Evolutionary conservation across 164 flowering plant species (phyloP), one percentile per base, ranked within the genome.

Genomic region (Sedum album): DNA sequence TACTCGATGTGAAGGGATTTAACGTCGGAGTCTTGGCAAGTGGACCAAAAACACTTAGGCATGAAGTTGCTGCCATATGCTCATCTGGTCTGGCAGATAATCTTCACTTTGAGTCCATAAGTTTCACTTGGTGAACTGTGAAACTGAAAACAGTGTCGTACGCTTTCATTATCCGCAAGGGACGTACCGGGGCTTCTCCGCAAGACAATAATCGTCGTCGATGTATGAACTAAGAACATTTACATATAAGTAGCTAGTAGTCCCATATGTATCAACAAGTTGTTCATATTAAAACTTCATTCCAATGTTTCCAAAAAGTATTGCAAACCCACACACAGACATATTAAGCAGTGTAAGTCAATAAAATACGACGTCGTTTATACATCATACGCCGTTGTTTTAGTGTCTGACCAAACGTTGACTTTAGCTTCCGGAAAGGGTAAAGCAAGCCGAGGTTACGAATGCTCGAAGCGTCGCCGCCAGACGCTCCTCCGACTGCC

Each of bases 61-160:
- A 73, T 35, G 79, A 79, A 28, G 82, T 79, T 23, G 82, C 82
- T 25, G 67, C 11, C 51, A 72, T 79, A 11, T 76, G 82, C 55
- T 65, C 78, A 6, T 76, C 78, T 46, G 73, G 79, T 7, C 46
- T 70, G 68, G 71, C 76, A 17, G 49, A 70, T 31, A 74, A 74
- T 30, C 39, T 79, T 49, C 77, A 76, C 26, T 79, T 76, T 41
- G 76, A 79, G 68, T 72, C 76, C 62, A 74, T 79, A 9, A 79
- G 76, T 67, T 79, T 76, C 67, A 76, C 39, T 66, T 79, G 77
- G 79, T 79, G 74, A 76, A 69, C 4, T 14, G 18, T 15, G 18
- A 21, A n/a, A 5, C 57, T 30, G 39, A 36, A 31, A 15, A 31
- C 6, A 62, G n/a, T 1, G 35, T 9, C n/a, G 51, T 18, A 6